Percentiles rank a stretch among this genome's conserved stretches.
These are phyloP conservation scores for Sporothrix brasiliensis DNA, from an alignment of 2,329 filamentous ascomycete species.

Conservation along the genomic window DNA sequence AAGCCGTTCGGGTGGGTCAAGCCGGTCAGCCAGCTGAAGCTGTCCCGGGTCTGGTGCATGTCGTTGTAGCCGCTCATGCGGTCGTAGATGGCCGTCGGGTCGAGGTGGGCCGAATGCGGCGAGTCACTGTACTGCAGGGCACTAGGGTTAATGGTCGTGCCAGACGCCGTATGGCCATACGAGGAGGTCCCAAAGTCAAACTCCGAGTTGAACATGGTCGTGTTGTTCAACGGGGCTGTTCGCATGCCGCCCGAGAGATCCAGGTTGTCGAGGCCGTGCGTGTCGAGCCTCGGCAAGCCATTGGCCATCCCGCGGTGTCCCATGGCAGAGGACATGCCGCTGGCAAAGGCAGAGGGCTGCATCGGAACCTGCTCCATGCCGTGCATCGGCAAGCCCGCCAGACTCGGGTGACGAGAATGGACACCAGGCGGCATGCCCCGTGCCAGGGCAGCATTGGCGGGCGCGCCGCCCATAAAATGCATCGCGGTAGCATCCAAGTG, in stretches of 20 bases:
- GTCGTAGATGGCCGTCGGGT: conserved; percentile 51
- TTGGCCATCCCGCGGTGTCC: conserved; percentile 68
- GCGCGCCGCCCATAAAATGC: conserved; percentile 63
- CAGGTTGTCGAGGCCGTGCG: conserved; percentile 65
- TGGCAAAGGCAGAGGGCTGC: conserved; percentile 58
- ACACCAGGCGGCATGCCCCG: conserved; percentile 51
- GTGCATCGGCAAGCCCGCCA: conserved; percentile 67
- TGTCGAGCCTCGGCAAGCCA: conserved; percentile 81
- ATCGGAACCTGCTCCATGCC: conserved; percentile 52
- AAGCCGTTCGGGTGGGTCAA: conserved; percentile 79
- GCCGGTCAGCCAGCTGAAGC: conserved; percentile 79
- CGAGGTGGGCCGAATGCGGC: conserved; percentile 66
- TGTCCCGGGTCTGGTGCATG: conserved; percentile 57
- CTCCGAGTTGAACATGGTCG: conserved; percentile 63
- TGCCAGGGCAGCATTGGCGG: conserved; percentile 58
- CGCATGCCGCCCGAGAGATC: conserved; percentile 70
- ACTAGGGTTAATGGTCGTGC: conserved; percentile 69
- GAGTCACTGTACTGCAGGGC: conserved; percentile 80
- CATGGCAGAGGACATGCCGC: conserved; percentile 69
- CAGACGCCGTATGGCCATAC: conserved; percentile 66
- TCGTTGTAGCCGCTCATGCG: conserved; percentile 39
- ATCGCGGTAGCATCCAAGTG: conserved; percentile 80
- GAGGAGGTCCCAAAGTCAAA: conserved; percentile 71
- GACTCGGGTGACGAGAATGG: conserved; percentile 74
- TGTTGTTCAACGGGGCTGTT: conserved; percentile 68